These are phyloP conservation scores for Ambrosia trifida DNA, from an alignment of 129 eudicot genomes.

Conservation along the genomic window DNA sequence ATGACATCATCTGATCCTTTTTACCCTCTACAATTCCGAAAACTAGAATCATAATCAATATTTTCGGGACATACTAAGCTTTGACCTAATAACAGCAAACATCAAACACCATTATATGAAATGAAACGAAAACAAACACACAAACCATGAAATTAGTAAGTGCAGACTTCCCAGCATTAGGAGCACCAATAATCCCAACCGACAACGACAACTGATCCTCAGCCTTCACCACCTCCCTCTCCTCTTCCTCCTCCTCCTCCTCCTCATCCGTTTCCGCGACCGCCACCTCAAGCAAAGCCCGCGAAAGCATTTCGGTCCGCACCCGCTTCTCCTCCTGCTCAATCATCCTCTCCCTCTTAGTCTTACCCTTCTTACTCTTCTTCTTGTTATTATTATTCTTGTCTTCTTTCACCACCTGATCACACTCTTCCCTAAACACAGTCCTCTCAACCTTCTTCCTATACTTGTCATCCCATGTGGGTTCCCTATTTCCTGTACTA, in stretches of 20 bases:
- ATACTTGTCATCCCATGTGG: constrained; percentile 72
- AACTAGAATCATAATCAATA: not conserved
- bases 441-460: constrained; percentile 52
- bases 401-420: constrained; percentile 15
- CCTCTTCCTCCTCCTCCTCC: constrained; percentile 49
- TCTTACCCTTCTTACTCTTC: constrained; percentile 19
- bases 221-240: constrained; percentile 45
- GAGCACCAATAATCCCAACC: constrained; percentile 98
- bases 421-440: constrained; percentile 59
- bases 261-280: constrained; percentile 46
- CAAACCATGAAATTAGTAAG: constrained; percentile 87
- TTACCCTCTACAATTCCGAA: not conserved
- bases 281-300: constrained; percentile 62
- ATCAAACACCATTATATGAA: not conserved
- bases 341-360: constrained; percentile 35
- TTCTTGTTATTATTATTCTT: not conserved
- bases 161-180: constrained; percentile 98
- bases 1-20: not conserved
- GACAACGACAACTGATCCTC: constrained; percentile 86
- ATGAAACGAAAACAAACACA: not conserved
- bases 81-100: not conserved
- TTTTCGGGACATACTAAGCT: not conserved
- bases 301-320: constrained; percentile 50
- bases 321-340: constrained; percentile 56
- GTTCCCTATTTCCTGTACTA: constrained; percentile 3